These are phyloP conservation scores for Claviceps pazoutovae DNA, from an alignment of 2,329 filamentous ascomycete species.

Conservation along the genomic window DNA sequence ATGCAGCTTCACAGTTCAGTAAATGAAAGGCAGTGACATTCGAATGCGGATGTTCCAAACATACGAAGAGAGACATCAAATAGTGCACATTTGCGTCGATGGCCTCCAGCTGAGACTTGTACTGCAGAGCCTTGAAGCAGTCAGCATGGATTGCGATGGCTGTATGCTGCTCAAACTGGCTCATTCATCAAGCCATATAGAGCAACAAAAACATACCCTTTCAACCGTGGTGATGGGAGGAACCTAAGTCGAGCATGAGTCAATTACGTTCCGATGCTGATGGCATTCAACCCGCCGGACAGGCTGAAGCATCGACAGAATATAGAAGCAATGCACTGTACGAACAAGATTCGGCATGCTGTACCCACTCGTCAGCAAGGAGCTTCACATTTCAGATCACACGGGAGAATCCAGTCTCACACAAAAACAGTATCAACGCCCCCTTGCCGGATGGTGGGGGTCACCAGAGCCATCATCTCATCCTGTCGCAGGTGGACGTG, in stretches of 20 bases:
- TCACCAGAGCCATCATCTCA: slow-evolving; percentile 44
- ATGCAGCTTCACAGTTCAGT: slow-evolving; percentile 29
- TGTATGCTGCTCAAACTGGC: too few relatives aligned
- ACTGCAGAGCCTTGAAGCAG: slow-evolving; percentile 46
- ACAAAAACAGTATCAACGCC: slow-evolving; percentile 52
- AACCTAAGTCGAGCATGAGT: neutral
- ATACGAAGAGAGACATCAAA: slow-evolving; percentile 44
- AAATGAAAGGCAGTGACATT: neutral
- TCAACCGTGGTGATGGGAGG: slow-evolving; percentile 48
- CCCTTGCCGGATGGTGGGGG: slow-evolving; percentile 38
- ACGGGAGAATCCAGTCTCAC: neutral
- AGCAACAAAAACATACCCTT: slow-evolving; percentile 7
- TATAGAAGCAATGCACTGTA: neutral
- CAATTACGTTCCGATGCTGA: neutral
- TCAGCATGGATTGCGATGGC: neutral
- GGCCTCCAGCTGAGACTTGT: slow-evolving; percentile 45
- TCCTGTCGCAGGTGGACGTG: slow-evolving; percentile 60
- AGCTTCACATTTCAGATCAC: neutral
- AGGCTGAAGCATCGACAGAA: neutral
- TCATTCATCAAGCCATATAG: neutral
- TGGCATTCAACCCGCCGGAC: neutral
- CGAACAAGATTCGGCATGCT: slow-evolving; percentile 46
- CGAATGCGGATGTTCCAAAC: neutral
- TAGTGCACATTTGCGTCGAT: slow-evolving; percentile 50
- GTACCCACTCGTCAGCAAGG: neutral